These are phyloP conservation scores for Ceratopteris richardii DNA, from an alignment of 75 land plant genomes.

Conservation along the genomic window DNA sequence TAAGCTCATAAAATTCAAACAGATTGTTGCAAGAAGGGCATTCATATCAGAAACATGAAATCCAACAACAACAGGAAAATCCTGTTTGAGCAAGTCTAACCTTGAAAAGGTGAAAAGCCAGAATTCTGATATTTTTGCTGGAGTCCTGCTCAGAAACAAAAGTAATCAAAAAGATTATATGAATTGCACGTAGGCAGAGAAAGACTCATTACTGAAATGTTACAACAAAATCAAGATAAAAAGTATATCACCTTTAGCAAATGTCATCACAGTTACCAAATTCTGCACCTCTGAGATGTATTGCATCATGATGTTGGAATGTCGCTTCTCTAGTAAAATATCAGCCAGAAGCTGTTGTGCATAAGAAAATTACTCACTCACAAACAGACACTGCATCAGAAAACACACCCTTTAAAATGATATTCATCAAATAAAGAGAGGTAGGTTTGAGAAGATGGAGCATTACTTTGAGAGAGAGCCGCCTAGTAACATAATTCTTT, in stretches of 20 bases:
- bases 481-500: conserved; percentile 80
- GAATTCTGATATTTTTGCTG: conserved; percentile 83
- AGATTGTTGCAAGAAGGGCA: too few relatives aligned
- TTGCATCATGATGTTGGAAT: conserved; percentile 78
- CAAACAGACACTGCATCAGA: conserved; percentile 2
- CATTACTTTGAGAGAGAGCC: conserved; percentile 85
- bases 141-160: conserved; percentile 51
- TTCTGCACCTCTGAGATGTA: conserved; percentile 73
- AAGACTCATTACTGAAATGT: too few relatives aligned
- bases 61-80: too few relatives aligned
- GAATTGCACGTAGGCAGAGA: too few relatives aligned
- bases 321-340: conserved; percentile 78
- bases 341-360: conserved; percentile 74
- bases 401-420: background rate
- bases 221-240: background rate
- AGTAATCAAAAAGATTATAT: conserved; percentile 1
- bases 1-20: too few relatives aligned
- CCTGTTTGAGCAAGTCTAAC: too few relatives aligned
- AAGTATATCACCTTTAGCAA: conserved; percentile 54
- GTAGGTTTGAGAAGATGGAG: background rate
- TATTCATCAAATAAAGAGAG: background rate
- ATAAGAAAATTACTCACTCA: conserved; percentile 8
- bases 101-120: conserved; percentile 97
- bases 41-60: too few relatives aligned
- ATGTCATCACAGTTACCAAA: conserved; percentile 75